Percentiles rank a stretch among this genome's conserved stretches.
phyloP scores from a whole-genome alignment of 306 rosid genomes.

The Corylus americana region DNA sequence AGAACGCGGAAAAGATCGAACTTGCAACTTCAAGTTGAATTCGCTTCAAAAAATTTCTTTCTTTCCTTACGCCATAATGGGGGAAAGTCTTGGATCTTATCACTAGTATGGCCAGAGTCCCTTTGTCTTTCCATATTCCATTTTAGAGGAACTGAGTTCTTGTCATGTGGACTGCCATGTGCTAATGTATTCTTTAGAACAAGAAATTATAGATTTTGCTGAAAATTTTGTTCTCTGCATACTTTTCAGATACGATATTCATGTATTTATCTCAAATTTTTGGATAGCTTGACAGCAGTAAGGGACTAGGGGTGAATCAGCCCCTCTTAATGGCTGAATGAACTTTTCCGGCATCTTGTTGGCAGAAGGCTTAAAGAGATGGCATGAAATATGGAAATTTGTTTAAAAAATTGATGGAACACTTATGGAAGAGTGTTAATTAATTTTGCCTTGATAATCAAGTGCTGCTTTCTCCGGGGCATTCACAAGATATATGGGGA shows the following conservation, averaged over 20 bases:
- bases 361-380: not conserved
- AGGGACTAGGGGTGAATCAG: no score
- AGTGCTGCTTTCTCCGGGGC: not conserved
- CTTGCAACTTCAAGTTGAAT: constrained; percentile 16
- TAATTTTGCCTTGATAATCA: no score
- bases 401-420: no score
- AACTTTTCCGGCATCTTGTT: no score
- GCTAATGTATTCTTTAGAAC: not conserved
- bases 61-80: constrained; percentile 1
- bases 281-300: no score
- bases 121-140: not conserved
- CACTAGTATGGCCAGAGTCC: not conserved
- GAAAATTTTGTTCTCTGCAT: not conserved
- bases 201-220: not conserved
- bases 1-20: constrained; percentile 11
- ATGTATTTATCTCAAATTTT: not conserved
- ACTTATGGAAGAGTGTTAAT: no score
- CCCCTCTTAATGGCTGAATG: no score
- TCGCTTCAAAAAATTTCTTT: not conserved
- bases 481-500: not conserved
- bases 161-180: not conserved
- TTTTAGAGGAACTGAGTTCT: not conserved
- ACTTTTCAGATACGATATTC: not conserved
- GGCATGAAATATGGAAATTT: not conserved
- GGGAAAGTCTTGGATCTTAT: not conserved